Evolutionary conservation across 2,329 filamentous ascomycete genomes (phyloP), one percentile per base, ranked within the genome.

Genomic region (Fonsecaea pugnacius): DNA sequence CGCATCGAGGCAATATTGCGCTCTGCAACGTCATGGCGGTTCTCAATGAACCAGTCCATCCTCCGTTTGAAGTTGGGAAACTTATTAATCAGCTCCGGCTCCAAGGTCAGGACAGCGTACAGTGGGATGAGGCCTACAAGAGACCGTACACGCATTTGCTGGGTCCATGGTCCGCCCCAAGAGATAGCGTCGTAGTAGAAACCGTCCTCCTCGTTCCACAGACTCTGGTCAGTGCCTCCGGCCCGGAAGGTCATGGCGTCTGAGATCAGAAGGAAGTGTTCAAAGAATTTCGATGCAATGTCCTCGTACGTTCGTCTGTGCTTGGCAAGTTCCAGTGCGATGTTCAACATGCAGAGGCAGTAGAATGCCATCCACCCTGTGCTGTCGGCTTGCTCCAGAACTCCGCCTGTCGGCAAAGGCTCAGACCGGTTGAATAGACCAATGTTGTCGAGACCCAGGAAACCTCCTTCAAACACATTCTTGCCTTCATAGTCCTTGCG

Each of bases 361-460:
- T 96, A 98, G 77, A 98, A 98, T 9, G 91, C 94, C 94, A 98
- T 98, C 94, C 94, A 98, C 35, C 94, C 94, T 9, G 94, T 98
- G 75, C 92, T 96, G 82, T 98, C 94, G 18, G 95, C 95, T 79
- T 98, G 94, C 78, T 98, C 94, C 8, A 98, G 85, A 2, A 92
- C 89, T 78, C 95, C 94, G 35, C 94, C 94, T 0, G 95, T 98
- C 0, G 94, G 94, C 43, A 98, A 80, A 30, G 95, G 93, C 76
- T 98, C 94, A 0, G 94, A 98, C 52, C 94, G 90, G 78, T 98
- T 98, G 85, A 98, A 98, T 38, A 98, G 80, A 60, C 95, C 95
- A 76, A 98, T 98, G 75, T 98, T 98, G 85, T 98, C 94, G 58
- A 98, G 82, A 52, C 94, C 94, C 7, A 98, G 82, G 83, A 98